phyloP scores from a whole-genome alignment of 768 basidiomycete species.

The Rhodosporidiobolus odoratus region DNA sequence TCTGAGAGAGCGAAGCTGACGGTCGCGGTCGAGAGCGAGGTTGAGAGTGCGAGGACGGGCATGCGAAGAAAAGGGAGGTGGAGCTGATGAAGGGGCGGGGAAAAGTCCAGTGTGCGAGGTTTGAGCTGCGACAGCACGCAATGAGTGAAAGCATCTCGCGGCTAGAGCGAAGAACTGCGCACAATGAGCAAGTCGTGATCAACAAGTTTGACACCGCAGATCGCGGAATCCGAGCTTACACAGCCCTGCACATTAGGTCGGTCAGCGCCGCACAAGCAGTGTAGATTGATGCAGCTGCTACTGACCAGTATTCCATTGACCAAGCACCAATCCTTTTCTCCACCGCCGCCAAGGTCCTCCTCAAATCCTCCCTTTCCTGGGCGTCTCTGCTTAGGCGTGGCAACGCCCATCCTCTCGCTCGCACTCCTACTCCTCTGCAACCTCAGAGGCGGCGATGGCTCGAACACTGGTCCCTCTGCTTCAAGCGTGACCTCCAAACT shows the following conservation, averaged over 20 bases:
- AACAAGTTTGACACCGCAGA: neutral
- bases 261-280: neutral
- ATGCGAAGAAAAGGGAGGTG: slow-evolving; percentile 5
- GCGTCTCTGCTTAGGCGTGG: neutral
- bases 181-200: neutral
- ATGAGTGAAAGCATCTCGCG: neutral
- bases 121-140: neutral
- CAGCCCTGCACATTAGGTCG: too few relatives aligned
- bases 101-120: neutral
- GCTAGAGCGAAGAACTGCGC: neutral
- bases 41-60: neutral
- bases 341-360: too few relatives aligned
- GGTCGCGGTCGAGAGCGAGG: neutral
- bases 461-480: too few relatives aligned
- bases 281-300: neutral
- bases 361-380: neutral
- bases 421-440: neutral
- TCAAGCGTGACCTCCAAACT: too few relatives aligned
- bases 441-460: neutral
- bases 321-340: neutral
- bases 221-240: neutral
- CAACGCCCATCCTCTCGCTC: too few relatives aligned
- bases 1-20: too few relatives aligned
- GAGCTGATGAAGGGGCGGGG: neutral
- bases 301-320: neutral